phyloP scores from a whole-genome alignment of 345 rosid genomes.

The Populus pruinosa region DNA sequence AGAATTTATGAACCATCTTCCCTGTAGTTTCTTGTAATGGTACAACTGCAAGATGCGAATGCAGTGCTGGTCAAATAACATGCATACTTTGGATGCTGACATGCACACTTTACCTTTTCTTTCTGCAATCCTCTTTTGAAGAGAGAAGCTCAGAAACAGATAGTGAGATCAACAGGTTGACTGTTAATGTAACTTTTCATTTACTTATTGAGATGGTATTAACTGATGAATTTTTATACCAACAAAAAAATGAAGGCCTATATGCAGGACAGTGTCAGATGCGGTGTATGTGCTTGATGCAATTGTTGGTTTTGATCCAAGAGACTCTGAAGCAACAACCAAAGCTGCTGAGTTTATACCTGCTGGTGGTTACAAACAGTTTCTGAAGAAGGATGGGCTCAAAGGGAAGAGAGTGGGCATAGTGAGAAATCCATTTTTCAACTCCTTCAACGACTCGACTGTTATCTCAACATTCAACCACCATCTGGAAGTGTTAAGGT shows the following conservation, averaged over 20 bases:
- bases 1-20: too few relatives aligned
- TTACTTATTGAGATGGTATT: not conserved
- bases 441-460: not conserved
- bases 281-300: constrained; percentile 45
- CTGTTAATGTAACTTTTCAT: not conserved
- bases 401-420: constrained; percentile 57
- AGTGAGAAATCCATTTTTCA: constrained; percentile 36
- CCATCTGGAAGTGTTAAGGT: constrained; percentile 51
- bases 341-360: constrained; percentile 45
- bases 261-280: constrained; percentile 44
- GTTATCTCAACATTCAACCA: constrained; percentile 23
- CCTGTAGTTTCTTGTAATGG: too few relatives aligned
- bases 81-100: not conserved
- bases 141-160: not conserved
- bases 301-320: constrained; percentile 38
- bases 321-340: constrained; percentile 36
- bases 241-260: constrained; percentile 27
- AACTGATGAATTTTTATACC: not conserved
- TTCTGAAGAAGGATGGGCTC: constrained; percentile 45
- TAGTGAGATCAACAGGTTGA: not conserved
- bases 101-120: not conserved
- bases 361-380: constrained; percentile 49
- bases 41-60: too few relatives aligned
- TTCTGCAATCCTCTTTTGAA: not conserved
- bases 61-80: not conserved